Evolutionary conservation across 2,329 filamentous ascomycete species (phyloP), one percentile per base, ranked within the genome.

Genomic region (Aspergillus felis): DNA sequence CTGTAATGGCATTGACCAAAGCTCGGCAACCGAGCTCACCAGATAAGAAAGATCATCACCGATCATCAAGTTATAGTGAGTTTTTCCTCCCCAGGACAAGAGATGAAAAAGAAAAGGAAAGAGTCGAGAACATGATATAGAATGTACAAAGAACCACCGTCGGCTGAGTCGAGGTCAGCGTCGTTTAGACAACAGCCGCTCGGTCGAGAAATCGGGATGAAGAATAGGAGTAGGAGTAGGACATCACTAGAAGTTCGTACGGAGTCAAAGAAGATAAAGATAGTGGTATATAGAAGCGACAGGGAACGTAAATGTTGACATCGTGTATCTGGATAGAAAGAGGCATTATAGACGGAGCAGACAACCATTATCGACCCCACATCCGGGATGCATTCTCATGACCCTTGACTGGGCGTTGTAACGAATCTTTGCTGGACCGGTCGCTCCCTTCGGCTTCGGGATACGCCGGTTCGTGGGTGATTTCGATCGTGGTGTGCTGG

Each of bases 401-500:
- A 24, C 46, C 25, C 22, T 53, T 58, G 14, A 53, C 53, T 7
- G 53, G 25, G 14, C 50, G 53, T 12, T 46, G 27, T 7, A 64
- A 55, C 1, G 67, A 67, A 12, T 70, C 69, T 32, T 64, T 66
- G 59, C 69, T 71, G 10, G 69, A 69, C 4, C 64, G 65, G 41
- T 64, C 61, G 54, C 68, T 70, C 9, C 52, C 47, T 1, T 58
- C 66, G 6, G 61, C 68, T 22, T 51, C 58, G 24, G 67, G 64
- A 38, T 65, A 74, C 10, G 69, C 72, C 6, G 69, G 71, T 48
- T 77, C 74, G 38, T 63, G 66, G 1, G 73, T 76, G 54, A 77
- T 73, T 56, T 77, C 74, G 51, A 79, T 77, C 4, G 75, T 78
- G 1, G 75, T 78, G 53, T 79, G 65, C 57, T 77, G 74, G 56